Conservation (phyloP, 2,329 filamentous ascomycete genomes). For the Exophiala bonariae region DNA sequence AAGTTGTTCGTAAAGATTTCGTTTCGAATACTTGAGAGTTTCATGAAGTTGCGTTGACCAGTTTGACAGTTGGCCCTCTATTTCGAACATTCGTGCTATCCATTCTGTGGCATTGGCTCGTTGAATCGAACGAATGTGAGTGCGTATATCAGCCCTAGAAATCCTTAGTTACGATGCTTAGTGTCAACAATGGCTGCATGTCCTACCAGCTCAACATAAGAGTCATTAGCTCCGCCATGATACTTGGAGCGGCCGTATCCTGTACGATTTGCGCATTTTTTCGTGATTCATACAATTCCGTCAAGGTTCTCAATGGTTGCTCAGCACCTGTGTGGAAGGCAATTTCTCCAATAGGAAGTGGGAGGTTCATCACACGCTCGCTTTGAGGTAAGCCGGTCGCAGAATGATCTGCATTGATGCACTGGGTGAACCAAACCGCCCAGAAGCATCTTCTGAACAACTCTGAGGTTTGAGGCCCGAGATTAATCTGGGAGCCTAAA, state of each 20-base stretch:
- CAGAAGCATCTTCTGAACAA: conserved; percentile 11
- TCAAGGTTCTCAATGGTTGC: conserved; percentile 2
- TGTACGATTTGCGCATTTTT: neutral
- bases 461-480: conserved; percentile 3
- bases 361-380: conserved; percentile 9
- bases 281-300: neutral
- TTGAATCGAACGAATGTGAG: neutral
- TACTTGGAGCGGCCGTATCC: conserved; percentile 1
- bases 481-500: neutral
- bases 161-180: neutral
- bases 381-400: conserved; percentile 3
- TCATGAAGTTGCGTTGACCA: conserved; percentile 5
- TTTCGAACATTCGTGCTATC: conserved; percentile 9
- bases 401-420: conserved; percentile 13
- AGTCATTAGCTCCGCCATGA: conserved; percentile 14
- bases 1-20: conserved; percentile 13
- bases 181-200: neutral
- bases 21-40: conserved; percentile 3
- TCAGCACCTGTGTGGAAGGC: conserved; percentile 2
- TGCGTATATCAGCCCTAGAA: conserved; percentile 8
- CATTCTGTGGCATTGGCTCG: neutral
- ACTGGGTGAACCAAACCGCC: conserved; percentile 17
- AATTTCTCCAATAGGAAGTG: conserved; percentile 11
- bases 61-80: conserved; percentile 4
- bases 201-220: conserved; percentile 9